Evolutionary conservation across 371 early-diverging fungal genomes (phyloP).

Genomic region (Dinochytrium kinnereticum): DNA sequence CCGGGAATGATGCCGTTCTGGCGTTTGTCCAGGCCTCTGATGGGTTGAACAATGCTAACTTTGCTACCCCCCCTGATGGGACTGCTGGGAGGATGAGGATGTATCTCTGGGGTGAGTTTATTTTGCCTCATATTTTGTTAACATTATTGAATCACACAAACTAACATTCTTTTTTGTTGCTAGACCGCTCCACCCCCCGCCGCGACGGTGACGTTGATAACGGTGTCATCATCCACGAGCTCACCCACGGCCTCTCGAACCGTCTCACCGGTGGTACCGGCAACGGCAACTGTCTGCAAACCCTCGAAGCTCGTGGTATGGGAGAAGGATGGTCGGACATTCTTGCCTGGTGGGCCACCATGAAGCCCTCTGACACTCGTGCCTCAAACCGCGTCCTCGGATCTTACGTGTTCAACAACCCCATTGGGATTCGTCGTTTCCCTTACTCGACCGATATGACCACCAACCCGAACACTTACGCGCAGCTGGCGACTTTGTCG

Average conservation of each 20-base stretch:
- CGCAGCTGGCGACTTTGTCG: background rate
- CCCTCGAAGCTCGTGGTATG: slow-evolving; percentile 21
- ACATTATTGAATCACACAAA: background rate
- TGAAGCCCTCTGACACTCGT: background rate
- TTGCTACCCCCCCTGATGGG: slow-evolving; percentile 96
- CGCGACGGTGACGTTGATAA: slow-evolving; percentile 6
- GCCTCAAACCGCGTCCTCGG: background rate
- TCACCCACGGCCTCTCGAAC: slow-evolving; percentile 51
- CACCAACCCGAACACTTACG: slow-evolving; percentile 37
- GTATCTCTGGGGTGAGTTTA: slow-evolving; percentile 67
- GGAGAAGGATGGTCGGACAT: slow-evolving; percentile 6
- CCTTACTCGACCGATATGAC: slow-evolving; percentile 40
- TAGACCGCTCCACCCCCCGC: background rate
- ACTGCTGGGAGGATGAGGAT: slow-evolving; percentile 89
- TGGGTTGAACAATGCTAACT: slow-evolving; percentile 78
- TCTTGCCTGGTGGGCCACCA: background rate
- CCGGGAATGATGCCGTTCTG: slow-evolving; percentile 81
- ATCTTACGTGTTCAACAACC: background rate
- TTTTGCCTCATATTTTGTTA: background rate
- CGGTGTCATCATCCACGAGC: slow-evolving; percentile 49
- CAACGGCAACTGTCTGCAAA: slow-evolving; percentile 40
- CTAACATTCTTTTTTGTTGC: background rate
- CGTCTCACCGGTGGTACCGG: slow-evolving; percentile 50
- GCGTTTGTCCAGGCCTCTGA: slow-evolving; percentile 94
- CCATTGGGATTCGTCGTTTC: slow-evolving; percentile 29